Base-by-base conservation (phyloP, 805 yeast species). In the Blastobotrys americana region DNA sequence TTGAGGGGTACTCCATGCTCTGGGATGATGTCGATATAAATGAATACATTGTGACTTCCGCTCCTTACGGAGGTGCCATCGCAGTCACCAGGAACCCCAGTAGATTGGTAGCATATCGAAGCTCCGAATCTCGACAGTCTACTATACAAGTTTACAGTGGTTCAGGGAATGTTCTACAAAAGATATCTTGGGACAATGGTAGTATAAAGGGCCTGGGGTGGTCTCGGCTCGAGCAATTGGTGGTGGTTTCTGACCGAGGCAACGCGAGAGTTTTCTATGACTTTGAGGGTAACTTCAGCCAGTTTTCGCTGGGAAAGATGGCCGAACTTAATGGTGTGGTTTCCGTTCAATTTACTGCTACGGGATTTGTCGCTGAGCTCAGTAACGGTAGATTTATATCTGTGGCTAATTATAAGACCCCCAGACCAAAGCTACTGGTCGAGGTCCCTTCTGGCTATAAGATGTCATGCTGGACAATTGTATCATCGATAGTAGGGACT, bases 251-350 rank as follows among this genome's bases (percentile, higher is more conserved):
- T 31, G 70, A 67, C 25, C 65, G 67, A 41, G 82, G 82, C 4
- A 67, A 63, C 22, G 74, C 71, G 19, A 66, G 94, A 21, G 64
- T 71, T 21, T 84, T 83, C 60, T 62, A 69, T 35, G 88, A 84
- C 54, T 77, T 82, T 50, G 75, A 76, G 17, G 84, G 85, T 3
- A 80, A 76, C 37, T 85, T 84, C 58, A 69, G 70, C 39, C 86
- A 80, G 53, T 72, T 69, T 52, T 58, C 61, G 15, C 48, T 75
- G 3, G 67, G 67, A 2, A 50, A 55, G 16, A 63, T 60, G 3
- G 61, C 67, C 0, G 70, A 65, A 33, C 47, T 55, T 5, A 52
- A 48, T 18, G 64, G 63, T 0, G 59, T 73, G 5, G 42, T 49
- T 3, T 69, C 70, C 2, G 66, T 63, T 10, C 58, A 61, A 42